phyloP scores from a whole-genome alignment of 2,329 filamentous ascomycete genomes.

The Neofusicoccum laricinum region DNA sequence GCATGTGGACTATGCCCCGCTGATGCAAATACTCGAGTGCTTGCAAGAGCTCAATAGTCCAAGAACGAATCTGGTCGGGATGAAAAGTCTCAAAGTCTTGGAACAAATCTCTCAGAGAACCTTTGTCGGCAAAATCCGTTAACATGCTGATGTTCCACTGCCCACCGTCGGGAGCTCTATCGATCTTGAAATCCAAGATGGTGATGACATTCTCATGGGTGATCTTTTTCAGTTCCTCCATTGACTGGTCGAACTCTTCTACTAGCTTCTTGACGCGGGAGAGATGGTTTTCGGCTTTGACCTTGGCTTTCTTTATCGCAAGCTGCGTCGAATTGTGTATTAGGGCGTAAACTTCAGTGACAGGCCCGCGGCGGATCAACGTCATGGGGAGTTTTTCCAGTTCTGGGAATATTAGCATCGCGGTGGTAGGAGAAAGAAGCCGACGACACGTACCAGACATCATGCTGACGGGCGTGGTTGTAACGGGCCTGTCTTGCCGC shows the following conservation, averaged over 20 bases:
- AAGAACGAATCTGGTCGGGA: constrained; percentile 74
- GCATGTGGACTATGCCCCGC: constrained; percentile 78
- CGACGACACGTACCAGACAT: neutral
- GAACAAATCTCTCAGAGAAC: constrained; percentile 77
- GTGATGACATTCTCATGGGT: constrained; percentile 75
- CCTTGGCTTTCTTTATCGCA: constrained; percentile 55
- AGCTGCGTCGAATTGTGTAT: constrained; percentile 59
- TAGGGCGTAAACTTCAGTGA: constrained; percentile 70
- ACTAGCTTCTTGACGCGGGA: constrained; percentile 72
- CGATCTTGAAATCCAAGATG: constrained; percentile 78
- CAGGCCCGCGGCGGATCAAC: constrained; percentile 45
- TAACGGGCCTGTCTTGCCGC: constrained; percentile 51
- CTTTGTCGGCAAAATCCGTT: constrained; percentile 74
- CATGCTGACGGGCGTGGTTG: neutral
- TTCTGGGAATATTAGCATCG: constrained; percentile 63
- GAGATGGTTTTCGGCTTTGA: constrained; percentile 56
- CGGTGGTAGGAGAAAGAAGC: constrained; percentile 56
- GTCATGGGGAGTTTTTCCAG: constrained; percentile 48
- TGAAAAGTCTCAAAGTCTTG: constrained; percentile 73
- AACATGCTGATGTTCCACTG: constrained; percentile 73
- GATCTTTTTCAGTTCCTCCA: constrained; percentile 72
- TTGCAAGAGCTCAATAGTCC: constrained; percentile 89
- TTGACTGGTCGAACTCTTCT: constrained; percentile 69
- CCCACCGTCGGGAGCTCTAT: constrained; percentile 39
- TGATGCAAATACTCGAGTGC: constrained; percentile 84